phyloP scores from a whole-genome alignment of 2,329 filamentous ascomycete species.

The Cadophora sp. region DNA sequence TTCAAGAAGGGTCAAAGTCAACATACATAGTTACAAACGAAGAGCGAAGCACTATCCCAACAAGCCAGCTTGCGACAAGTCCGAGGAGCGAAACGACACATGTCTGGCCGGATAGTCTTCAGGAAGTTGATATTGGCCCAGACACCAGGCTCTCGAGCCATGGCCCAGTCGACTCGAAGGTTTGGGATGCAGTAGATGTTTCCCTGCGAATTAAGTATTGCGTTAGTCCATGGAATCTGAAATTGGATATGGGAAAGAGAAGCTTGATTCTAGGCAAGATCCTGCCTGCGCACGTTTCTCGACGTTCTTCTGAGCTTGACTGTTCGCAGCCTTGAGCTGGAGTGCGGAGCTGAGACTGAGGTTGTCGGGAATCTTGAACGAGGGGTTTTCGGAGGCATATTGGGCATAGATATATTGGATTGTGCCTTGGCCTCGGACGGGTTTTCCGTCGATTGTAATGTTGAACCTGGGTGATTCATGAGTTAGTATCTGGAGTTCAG shows the following conservation, averaged over 20 bases:
- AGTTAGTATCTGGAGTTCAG: background rate
- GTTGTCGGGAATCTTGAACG: background rate
- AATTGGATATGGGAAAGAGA: background rate
- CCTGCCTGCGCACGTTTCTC: background rate
- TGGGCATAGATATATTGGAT: constrained; percentile 9
- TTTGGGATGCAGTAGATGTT: constrained; percentile 3
- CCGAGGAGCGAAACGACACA: background rate
- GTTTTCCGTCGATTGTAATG: background rate
- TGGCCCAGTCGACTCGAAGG: background rate
- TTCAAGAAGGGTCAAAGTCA: background rate
- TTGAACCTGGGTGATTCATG: background rate
- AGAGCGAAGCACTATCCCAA: background rate
- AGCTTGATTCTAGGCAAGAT: background rate
- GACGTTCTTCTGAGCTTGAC: background rate
- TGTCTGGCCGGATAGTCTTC: background rate
- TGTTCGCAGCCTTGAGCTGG: background rate
- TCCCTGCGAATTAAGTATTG: background rate
- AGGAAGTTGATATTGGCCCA: constrained; percentile 2
- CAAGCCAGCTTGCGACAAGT: constrained; percentile 4
- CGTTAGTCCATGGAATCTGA: too few species aligned
- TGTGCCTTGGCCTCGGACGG: background rate
- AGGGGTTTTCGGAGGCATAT: background rate
- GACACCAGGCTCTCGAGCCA: background rate
- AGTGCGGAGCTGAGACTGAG: background rate
- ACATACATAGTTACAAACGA: constrained; percentile 1